These are phyloP conservation scores for Globisporangium radiosum DNA, from an alignment of 352 stramenopile species.

Conservation along the genomic window DNA sequence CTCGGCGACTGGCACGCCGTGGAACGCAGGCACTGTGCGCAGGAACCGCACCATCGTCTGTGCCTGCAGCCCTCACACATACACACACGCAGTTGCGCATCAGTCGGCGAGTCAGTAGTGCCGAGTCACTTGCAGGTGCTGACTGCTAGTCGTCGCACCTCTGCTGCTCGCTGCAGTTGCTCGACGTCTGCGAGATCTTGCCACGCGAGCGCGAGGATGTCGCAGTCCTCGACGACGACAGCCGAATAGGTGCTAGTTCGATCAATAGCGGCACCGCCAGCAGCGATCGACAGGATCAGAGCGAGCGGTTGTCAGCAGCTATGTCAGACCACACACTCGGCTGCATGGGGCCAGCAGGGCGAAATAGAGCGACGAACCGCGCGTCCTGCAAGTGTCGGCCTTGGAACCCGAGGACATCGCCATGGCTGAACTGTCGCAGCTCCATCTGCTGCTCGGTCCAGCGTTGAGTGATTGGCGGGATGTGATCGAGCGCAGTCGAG, in stretches of 20 bases:
- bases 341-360: too few species aligned
- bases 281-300: too few species aligned
- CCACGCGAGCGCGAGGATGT: constrained; percentile 29
- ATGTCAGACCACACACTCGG: too few species aligned
- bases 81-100: not conserved
- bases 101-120: not conserved
- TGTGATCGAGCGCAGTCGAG: not conserved
- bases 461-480: not conserved
- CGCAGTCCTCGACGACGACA: constrained; percentile 16
- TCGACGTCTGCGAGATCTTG: constrained; percentile 21
- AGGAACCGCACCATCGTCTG: constrained; percentile 29
- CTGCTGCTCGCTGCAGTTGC: constrained; percentile 17
- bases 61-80: constrained; percentile 14
- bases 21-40: constrained; percentile 31
- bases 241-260: constrained; percentile 18
- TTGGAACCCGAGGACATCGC: constrained; percentile 8
- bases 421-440: constrained; percentile 4
- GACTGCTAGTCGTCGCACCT: constrained; percentile 14
- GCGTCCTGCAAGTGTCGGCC: not conserved
- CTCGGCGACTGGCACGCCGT: constrained; percentile 21
- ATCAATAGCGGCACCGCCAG: not conserved
- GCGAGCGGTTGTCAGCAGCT: too few species aligned
- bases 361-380: constrained; percentile 1
- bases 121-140: too few species aligned
- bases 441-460: constrained; percentile 10